Base-by-base conservation (phyloP, 2,329 filamentous ascomycete species). In the Exserohilum turcica region DNA sequence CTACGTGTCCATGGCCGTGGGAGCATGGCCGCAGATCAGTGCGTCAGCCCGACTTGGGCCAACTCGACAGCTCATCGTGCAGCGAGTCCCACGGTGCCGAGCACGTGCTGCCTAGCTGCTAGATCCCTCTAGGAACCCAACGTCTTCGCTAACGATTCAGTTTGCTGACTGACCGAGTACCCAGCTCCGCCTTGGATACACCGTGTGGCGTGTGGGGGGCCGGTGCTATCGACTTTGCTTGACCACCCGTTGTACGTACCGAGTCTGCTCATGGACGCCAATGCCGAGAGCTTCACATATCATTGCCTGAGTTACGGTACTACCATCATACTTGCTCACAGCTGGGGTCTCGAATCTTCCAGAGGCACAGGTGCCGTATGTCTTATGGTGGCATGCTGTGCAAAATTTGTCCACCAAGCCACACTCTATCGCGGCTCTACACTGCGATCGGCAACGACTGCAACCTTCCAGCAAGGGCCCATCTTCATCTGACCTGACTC, bases 41-140 rank as follows among this genome's bases (percentile, higher is more conserved):
- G 57, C 58, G 63, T 57, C 61, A 58, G 66, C 71, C 64, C 56
- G 43, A 57, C 53, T 52, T 56, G 45, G 46, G 39, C 43, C 36
- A 36, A 51, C 56, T 61, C 56, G 71, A 68, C 72, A 75, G 61
- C 72, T 65, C 71, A 75, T 73, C 67, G 56, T 68, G 71, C 72
- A 74, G 68, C 13, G n/a, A 43, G 16, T 24, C 35, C 45, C 31
- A 35, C 33, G 32, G 16, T 32, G 38, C 10, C 3, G 28, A 52
- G 44, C 39, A 57, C 45, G 47, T 48, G 45, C 35, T 33, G 27
- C 47, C 42, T 42, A 45, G 40, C 47, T 52, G 38, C 18, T 32
- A 48, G 38, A 38, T 43, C 27, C 18, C 24, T 15, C 38, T 42
- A n/a, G 24, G 28, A 19, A 6, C 15, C 24, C 27, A 42, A 12